phyloP scores from a whole-genome alignment of 495 filamentous ascomycete genomes.

The Amphirosellinia nigrospora region DNA sequence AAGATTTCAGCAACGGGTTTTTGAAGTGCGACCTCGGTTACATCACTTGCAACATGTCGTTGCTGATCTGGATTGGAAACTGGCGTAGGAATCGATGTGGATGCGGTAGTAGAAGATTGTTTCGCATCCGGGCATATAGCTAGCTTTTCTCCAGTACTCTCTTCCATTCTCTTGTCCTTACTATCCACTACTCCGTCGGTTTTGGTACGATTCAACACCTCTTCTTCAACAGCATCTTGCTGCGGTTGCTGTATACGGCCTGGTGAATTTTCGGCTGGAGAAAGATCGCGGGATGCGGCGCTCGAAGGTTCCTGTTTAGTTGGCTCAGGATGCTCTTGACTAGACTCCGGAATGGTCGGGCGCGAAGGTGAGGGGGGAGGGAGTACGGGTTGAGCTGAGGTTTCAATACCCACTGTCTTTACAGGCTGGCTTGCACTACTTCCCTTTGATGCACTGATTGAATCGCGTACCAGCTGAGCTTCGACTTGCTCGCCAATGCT shows the following conservation, averaged over 20 bases:
- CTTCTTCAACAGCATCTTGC: not conserved
- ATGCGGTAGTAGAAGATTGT: not conserved
- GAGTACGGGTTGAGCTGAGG: not conserved
- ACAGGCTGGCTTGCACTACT: conserved; percentile 3
- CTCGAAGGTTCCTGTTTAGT: not conserved
- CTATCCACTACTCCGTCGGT: not conserved
- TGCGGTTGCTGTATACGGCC: not conserved
- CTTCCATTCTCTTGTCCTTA: not conserved
- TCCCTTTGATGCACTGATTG: conserved; percentile 27
- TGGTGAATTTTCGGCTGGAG: not conserved
- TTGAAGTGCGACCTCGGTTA: conserved; percentile 70
- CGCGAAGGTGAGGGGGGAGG: not conserved
- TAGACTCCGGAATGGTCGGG: not conserved
- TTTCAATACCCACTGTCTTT: not conserved
- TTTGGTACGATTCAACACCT: not conserved
- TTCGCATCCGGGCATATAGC: not conserved
- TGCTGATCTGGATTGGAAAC: conserved; percentile 23
- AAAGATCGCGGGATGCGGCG: not conserved
- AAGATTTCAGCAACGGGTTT: conserved; percentile 78
- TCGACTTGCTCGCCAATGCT: conserved; percentile 42
- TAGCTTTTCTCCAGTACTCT: not conserved
- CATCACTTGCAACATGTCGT: conserved; percentile 60
- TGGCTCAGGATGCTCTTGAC: not conserved
- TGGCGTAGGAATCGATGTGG: not conserved
- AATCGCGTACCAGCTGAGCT: conserved; percentile 49